These are phyloP conservation scores for Hamigera avellanea DNA, from an alignment of 495 filamentous ascomycete species.

Conservation along the genomic window DNA sequence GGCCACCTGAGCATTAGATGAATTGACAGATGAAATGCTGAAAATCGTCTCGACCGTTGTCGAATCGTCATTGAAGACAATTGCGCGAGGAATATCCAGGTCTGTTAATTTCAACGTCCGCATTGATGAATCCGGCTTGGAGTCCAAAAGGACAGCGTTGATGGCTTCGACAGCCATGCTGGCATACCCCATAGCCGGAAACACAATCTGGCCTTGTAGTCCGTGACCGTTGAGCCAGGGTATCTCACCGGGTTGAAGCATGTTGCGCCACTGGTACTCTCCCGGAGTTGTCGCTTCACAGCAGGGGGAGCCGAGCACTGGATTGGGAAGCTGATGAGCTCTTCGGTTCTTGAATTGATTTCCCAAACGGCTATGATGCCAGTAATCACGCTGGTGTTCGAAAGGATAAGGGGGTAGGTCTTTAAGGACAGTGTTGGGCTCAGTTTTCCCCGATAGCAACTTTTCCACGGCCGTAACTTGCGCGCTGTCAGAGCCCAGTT, in stretches of 20 bases:
- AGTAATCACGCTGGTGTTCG: conserved; percentile 14
- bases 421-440: conserved; percentile 1
- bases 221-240: conserved; percentile 19
- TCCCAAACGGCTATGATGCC: conserved; percentile 4
- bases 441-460: conserved; percentile 6
- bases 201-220: conserved; percentile 27
- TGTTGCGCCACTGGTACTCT: conserved; percentile 5
- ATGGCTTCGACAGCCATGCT: conserved; percentile 43
- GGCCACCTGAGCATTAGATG: neutral
- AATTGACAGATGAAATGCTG: neutral
- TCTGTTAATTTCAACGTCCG: neutral
- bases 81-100: neutral
- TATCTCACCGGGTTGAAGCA: conserved; percentile 8
- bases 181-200: conserved; percentile 43
- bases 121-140: neutral
- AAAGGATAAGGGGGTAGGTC: conserved; percentile 30
- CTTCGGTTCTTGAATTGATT: neutral
- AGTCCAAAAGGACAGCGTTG: neutral
- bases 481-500: neutral
- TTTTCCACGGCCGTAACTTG: conserved; percentile 9
- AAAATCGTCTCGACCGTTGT: neutral
- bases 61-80: neutral
- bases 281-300: neutral
- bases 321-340: neutral
- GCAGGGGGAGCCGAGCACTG: neutral